Evolutionary conservation across 148 eudicot species (phyloP).

Genomic region (Rhododendron henanense): DNA sequence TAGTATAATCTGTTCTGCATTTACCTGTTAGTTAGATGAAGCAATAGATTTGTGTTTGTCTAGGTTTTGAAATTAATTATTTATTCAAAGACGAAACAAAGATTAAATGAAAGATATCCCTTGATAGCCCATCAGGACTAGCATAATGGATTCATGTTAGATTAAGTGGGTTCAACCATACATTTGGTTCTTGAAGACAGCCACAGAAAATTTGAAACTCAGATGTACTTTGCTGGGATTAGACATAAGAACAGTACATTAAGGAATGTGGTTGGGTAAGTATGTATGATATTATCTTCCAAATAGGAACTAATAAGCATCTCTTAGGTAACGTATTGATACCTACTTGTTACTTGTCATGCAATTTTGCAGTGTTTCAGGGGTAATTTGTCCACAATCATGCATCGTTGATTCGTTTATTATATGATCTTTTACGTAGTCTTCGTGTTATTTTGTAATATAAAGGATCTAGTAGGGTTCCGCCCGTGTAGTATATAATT

Average conservation of each 20-base stretch:
- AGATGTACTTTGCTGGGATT: background rate
- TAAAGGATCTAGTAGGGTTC: background rate
- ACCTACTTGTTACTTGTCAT: background rate
- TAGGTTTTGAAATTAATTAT: background rate
- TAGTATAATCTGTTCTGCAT: background rate
- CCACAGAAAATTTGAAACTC: background rate
- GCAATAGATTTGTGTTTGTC: background rate
- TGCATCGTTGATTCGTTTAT: background rate
- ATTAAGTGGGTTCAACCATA: background rate
- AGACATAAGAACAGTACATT: background rate
- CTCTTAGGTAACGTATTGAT: background rate
- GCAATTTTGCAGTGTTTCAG: background rate
- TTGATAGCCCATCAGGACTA: background rate
- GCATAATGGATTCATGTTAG: background rate
- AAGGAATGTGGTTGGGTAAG: background rate
- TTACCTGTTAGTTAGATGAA: background rate
- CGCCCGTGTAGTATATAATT: background rate
- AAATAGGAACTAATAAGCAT: background rate
- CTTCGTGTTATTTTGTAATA: background rate
- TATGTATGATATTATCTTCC: background rate
- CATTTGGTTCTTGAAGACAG: conserved; percentile 2
- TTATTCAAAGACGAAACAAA: background rate
- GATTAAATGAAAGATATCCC: background rate
- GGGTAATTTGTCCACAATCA: background rate
- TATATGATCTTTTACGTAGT: background rate